phyloP scores from a whole-genome alignment of 148 eudicot genomes.

The Vaccinium vitisidaea region DNA sequence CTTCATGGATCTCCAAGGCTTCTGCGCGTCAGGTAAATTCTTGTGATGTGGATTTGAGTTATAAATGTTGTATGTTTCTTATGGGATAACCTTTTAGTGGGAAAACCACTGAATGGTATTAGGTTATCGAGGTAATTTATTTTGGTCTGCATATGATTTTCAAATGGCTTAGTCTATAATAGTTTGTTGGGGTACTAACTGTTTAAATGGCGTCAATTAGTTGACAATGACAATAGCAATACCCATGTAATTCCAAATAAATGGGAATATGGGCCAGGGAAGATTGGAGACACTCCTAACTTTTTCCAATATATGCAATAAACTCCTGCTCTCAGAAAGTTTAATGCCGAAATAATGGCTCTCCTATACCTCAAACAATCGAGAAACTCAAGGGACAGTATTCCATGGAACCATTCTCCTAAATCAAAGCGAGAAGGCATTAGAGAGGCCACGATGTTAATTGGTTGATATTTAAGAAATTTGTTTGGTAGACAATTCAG shows the following conservation, averaged over 20 bases:
- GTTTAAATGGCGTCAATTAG: background rate
- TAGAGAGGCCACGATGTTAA: background rate
- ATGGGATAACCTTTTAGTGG: background rate
- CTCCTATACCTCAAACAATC: background rate
- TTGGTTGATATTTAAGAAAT: background rate
- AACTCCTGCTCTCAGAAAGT: background rate
- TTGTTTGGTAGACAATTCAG: background rate
- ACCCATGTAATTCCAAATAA: background rate
- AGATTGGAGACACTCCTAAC: background rate
- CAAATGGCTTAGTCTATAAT: background rate
- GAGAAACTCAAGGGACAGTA: background rate
- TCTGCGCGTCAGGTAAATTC: slow-evolving; percentile 78
- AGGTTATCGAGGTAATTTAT: background rate
- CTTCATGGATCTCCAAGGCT: slow-evolving; percentile 98
- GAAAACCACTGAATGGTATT: background rate
- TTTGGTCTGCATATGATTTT: background rate
- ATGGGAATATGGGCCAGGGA: background rate
- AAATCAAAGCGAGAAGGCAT: background rate
- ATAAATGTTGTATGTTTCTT: background rate
- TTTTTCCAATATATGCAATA: background rate
- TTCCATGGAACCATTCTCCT: background rate
- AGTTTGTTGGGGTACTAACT: background rate
- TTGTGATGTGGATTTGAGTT: slow-evolving; percentile 9
- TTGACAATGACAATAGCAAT: background rate
- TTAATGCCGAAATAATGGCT: background rate